A percentile compares a stretch with the other conserved stretches of the same genome.
Evolutionary conservation across 1,284 basidiomycete species (phyloP).

Genomic region (Trichosporon coremiiforme): DNA sequence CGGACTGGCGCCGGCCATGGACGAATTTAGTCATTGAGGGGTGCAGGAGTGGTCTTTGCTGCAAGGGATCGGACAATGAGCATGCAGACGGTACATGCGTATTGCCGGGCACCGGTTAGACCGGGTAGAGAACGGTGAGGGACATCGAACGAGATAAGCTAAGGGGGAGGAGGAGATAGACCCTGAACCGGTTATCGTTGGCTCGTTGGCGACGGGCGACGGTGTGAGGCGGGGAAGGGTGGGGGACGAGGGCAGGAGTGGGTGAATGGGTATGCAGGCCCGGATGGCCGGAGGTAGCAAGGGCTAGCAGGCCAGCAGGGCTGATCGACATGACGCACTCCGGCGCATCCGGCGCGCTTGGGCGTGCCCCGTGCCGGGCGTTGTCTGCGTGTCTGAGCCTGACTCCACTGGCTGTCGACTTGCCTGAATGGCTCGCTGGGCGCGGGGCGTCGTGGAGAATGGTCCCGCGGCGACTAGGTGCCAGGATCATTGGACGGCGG

Average conservation of each 20-base stretch:
- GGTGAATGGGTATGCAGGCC: not conserved
- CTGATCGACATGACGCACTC: constrained; percentile 17
- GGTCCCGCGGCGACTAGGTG: not conserved
- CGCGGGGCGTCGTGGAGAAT: not conserved
- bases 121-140: not conserved
- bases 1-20: not conserved
- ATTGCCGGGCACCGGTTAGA: not conserved
- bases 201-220: not conserved
- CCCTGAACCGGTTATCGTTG: constrained; percentile 2
- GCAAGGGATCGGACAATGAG: not conserved
- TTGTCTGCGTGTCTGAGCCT: not conserved
- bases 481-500: not conserved
- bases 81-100: not conserved
- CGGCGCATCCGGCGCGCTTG: not conserved
- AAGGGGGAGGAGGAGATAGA: not conserved
- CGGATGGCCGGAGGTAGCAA: not conserved
- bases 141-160: not conserved
- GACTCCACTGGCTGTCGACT: not conserved
- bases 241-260: not conserved
- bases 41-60: not conserved
- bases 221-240: not conserved
- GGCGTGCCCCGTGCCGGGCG: not conserved
- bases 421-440: not conserved
- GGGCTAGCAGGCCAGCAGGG: not conserved
- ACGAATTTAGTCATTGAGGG: not conserved